Percentiles rank a stretch among this genome's conserved stretches.
These are phyloP conservation scores for Cucurbita moschata DNA, from an alignment of 306 rosid species.

Conservation along the genomic window DNA sequence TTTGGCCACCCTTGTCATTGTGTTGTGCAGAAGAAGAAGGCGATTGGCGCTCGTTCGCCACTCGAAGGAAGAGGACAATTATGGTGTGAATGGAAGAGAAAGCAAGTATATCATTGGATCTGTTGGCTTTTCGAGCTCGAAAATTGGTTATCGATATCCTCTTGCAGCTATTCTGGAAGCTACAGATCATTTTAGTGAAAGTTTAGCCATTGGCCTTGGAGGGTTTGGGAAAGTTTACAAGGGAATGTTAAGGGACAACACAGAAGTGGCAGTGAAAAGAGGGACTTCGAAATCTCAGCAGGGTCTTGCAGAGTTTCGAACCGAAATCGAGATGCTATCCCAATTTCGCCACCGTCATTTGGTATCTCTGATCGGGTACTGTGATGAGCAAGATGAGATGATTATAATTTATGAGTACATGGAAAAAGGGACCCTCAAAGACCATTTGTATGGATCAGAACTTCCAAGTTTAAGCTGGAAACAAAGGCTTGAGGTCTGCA, in stretches of 20 bases:
- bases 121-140: slow-evolving; percentile 21
- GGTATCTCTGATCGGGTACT: slow-evolving; percentile 58
- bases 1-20: slow-evolving; percentile 11
- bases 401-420: slow-evolving; percentile 51
- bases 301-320: slow-evolving; percentile 46
- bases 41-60: slow-evolving; percentile 14
- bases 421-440: slow-evolving; percentile 48
- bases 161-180: slow-evolving; percentile 33
- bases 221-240: slow-evolving; percentile 68
- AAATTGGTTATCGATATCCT: slow-evolving; percentile 39
- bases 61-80: slow-evolving; percentile 17
- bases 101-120: neutral
- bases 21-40: slow-evolving; percentile 35
- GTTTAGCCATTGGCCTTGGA: slow-evolving; percentile 40
- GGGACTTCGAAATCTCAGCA: slow-evolving; percentile 35
- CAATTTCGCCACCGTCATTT: slow-evolving; percentile 59
- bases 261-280: slow-evolving; percentile 56
- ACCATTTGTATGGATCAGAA: slow-evolving; percentile 37
- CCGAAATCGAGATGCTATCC: slow-evolving; percentile 65
- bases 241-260: slow-evolving; percentile 40
- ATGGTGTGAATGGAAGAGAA: slow-evolving; percentile 10
- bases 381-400: slow-evolving; percentile 47
- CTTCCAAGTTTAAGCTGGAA: slow-evolving; percentile 38
- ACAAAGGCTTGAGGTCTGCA: slow-evolving; percentile 51
- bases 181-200: slow-evolving; percentile 52